Base-by-base conservation (phyloP, 2,329 filamentous ascomycete genomes). In the Xylaria sp. region DNA sequence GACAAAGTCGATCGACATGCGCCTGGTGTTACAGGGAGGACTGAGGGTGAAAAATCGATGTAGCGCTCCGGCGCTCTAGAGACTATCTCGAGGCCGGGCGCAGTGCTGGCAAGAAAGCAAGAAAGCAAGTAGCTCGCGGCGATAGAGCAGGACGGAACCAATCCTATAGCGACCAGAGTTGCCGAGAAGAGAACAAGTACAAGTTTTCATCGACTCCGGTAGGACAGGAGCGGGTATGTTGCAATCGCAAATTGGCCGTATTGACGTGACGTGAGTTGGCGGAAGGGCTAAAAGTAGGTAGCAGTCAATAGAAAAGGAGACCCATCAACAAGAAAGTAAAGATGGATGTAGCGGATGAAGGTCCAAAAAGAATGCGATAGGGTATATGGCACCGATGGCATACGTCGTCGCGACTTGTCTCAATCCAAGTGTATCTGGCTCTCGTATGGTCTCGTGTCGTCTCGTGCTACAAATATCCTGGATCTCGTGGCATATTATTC, bases 1-100 rank as follows among this genome's bases (percentile, higher is more conserved):
- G 46, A 66, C 48, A 31, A 20, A 59, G 46, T 54, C 67, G 70
- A 25, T 74, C 65, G 70, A 72, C 72, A 75, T 77, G 75, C 74
- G 74, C 74, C 74, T 74, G 20, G 23, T 23, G 36, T 56, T 46
- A 48, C 13, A 25, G 43, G 43, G 13, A 49, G 39, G 43, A 25
- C 28, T n/a, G 51, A 48, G 41, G 49, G 25, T 39, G 12, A 36
- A 36, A 12, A 46, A 61, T 31, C 31, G 64, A 68, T 57, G 62
- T 58, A 33, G 36, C 20, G 64, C 58, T 65, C 31, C 43, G 59
- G 46, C 63, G 46, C 63, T 66, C 55, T 60, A 66, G 56, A 46
- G 39, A 25, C 13, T 49, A 65, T 31, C 57, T 48, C 54, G 66
- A 66, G 39, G 46, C 7, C 20, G 20, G 41, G 13, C 54, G 46